These are phyloP conservation scores for Podospora anserina DNA, from an alignment of 495 filamentous ascomycete genomes.

Conservation along the genomic window DNA sequence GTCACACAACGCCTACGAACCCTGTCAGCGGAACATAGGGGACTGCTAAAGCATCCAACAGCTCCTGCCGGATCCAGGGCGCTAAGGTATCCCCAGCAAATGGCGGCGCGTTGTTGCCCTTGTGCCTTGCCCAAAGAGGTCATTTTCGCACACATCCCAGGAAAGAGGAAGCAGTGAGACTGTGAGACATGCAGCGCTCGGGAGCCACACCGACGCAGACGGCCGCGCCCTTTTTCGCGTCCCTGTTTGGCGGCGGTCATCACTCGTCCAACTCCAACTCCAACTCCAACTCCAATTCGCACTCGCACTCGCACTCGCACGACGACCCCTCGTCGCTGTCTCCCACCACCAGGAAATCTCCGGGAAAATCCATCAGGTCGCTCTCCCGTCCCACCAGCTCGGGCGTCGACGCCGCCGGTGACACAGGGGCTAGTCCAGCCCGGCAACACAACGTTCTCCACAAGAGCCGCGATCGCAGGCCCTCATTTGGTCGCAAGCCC, in stretches of 20 bases:
- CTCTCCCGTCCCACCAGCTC: conserved; percentile 40
- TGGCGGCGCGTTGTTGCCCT: conserved; percentile 16
- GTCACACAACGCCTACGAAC: not conserved
- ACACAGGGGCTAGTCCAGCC: conserved; percentile 17
- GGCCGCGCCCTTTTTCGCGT: conserved; percentile 45
- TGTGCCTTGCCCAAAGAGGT: conserved; percentile 12
- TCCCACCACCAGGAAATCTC: conserved; percentile 17
- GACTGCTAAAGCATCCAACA: not conserved
- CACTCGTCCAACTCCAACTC: conserved; percentile 8
- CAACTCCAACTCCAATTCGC: not conserved
- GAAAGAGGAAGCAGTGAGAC: conserved; percentile 11
- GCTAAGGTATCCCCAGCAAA: conserved; percentile 20
- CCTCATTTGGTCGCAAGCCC: conserved; percentile 44
- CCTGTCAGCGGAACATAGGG: conserved; percentile 6
- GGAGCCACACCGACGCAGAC: conserved; percentile 37
- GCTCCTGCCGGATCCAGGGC: conserved; percentile 21
- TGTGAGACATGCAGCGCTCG: conserved; percentile 42
- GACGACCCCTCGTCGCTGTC: conserved; percentile 13
- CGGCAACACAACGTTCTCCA: conserved; percentile 36
- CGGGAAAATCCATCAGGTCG: conserved; percentile 2
- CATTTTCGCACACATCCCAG: conserved; percentile 1
- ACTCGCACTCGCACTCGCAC: not conserved
- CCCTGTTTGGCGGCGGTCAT: conserved; percentile 37
- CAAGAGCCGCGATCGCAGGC: conserved; percentile 47
- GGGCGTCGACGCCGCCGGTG: conserved; percentile 24